Conservation (phyloP, 116 monocot species). For the Iris pallida region DNA sequence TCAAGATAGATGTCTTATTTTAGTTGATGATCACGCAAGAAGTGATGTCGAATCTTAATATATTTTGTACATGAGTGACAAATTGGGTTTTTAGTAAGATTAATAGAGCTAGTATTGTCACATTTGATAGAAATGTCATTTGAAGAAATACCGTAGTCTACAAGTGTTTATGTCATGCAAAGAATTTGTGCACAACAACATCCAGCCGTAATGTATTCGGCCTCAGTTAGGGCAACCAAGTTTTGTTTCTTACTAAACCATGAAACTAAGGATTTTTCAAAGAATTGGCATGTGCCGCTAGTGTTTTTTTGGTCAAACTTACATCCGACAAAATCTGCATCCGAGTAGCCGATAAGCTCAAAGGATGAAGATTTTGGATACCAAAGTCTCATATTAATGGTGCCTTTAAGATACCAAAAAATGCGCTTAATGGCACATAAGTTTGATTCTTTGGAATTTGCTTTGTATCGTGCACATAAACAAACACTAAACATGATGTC, state of each 20-base stretch:
- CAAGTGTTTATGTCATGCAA: background rate
- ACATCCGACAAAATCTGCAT: too few species aligned
- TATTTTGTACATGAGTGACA: background rate
- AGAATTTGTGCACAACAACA: background rate
- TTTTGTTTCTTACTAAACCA: background rate
- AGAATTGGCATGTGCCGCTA: background rate
- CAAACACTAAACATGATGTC: background rate
- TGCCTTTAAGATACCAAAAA: background rate
- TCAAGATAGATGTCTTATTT: too few species aligned
- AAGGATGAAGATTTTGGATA: too few species aligned
- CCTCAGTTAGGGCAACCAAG: background rate
- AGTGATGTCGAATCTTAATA: background rate
- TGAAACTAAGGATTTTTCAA: background rate
- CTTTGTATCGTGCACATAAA: background rate
- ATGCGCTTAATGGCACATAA: background rate
- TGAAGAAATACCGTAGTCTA: too few species aligned
- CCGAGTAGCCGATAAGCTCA: too few species aligned
- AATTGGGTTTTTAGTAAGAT: background rate
- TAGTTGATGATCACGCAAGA: background rate
- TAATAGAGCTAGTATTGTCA: background rate
- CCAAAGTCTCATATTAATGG: background rate
- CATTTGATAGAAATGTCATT: background rate
- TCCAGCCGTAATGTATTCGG: background rate
- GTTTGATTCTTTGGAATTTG: background rate
- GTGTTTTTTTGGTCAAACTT: background rate